Percentiles rank a stretch among this genome's conserved stretches.
phyloP scores from a whole-genome alignment of 805 yeast species.

The Lachancea cidri region DNA sequence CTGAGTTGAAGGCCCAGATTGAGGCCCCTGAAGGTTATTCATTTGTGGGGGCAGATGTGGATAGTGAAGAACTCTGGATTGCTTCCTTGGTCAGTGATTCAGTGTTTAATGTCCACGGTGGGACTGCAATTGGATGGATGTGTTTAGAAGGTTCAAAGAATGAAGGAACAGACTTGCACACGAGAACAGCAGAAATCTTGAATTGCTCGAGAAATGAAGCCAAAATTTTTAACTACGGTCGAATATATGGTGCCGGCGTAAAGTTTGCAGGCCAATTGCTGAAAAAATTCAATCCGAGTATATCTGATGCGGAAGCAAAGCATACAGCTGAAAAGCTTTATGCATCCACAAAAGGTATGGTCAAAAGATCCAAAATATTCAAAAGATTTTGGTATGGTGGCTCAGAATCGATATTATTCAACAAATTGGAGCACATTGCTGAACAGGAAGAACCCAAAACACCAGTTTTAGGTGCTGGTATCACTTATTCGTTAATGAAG shows the following conservation, averaged over 20 bases:
- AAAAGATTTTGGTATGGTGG: slow-evolving; percentile 74
- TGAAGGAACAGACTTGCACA: slow-evolving; percentile 91
- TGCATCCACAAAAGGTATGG: slow-evolving; percentile 74
- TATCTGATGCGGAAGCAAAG: slow-evolving; percentile 63
- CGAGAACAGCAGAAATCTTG: slow-evolving; percentile 84
- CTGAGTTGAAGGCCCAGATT: slow-evolving; percentile 84
- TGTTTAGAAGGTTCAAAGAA: slow-evolving; percentile 90
- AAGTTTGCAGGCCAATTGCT: slow-evolving; percentile 82
- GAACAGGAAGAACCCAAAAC: slow-evolving; percentile 75
- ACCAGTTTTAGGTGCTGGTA: slow-evolving; percentile 90
- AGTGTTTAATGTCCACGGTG: slow-evolving; percentile 83
- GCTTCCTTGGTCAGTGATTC: slow-evolving; percentile 95
- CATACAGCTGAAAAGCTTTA: slow-evolving; percentile 63
- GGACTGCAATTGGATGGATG: slow-evolving; percentile 99
- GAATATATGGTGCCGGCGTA: slow-evolving; percentile 97
- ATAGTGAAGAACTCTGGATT: slow-evolving; percentile 97
- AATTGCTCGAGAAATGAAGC: slow-evolving; percentile 91
- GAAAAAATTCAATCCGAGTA: slow-evolving; percentile 71
- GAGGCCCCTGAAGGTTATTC: slow-evolving; percentile 84
- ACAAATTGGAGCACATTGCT: slow-evolving; percentile 82
- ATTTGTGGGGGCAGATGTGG: slow-evolving; percentile 98
- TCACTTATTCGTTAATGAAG: slow-evolving; percentile 74
- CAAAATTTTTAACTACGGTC: slow-evolving; percentile 90
- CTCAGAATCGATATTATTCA: slow-evolving; percentile 87
- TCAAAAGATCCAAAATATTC: slow-evolving; percentile 30